These are phyloP conservation scores for Chytriomyces confervae DNA, from an alignment of 192 early-diverging fungal species.

Conservation along the genomic window DNA sequence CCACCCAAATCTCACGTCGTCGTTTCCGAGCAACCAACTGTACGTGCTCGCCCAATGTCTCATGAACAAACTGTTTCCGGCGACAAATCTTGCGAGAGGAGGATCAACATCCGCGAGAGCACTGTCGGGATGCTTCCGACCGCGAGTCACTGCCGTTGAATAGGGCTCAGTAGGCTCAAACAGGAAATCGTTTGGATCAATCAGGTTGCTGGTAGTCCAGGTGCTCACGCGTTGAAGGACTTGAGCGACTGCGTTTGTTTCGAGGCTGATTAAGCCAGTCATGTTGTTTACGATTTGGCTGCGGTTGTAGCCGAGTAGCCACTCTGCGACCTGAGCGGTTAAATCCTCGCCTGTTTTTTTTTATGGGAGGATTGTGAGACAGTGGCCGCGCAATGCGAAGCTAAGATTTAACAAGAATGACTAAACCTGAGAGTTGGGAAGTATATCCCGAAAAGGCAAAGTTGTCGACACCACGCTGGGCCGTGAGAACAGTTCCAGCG, in stretches of 20 bases:
- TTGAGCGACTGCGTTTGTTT: conserved; percentile 37
- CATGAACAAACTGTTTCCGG: conserved; percentile 41
- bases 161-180: neutral
- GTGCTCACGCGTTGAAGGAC: conserved; percentile 34
- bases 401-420: neutral
- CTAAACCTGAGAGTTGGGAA: conserved; percentile 39
- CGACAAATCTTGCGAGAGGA: conserved; percentile 27
- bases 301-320: conserved; percentile 31
- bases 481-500: conserved; percentile 28
- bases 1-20: conserved; percentile 38
- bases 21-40: conserved; percentile 11
- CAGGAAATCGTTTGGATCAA: conserved; percentile 40
- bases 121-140: conserved; percentile 2
- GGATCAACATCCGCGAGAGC: conserved; percentile 7
- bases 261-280: conserved; percentile 36
- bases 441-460: conserved; percentile 39
- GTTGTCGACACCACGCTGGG: conserved; percentile 37
- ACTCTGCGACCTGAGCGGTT: conserved; percentile 38
- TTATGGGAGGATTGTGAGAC: neutral
- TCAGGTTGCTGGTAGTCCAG: conserved; percentile 40
- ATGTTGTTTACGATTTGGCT: conserved; percentile 20
- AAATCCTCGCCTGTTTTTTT: conserved; percentile 41
- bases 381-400: neutral
- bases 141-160: neutral
- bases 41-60: conserved; percentile 39